Conservation (phyloP, 2,329 filamentous ascomycete species). For the Cytospora chrysosperma region DNA sequence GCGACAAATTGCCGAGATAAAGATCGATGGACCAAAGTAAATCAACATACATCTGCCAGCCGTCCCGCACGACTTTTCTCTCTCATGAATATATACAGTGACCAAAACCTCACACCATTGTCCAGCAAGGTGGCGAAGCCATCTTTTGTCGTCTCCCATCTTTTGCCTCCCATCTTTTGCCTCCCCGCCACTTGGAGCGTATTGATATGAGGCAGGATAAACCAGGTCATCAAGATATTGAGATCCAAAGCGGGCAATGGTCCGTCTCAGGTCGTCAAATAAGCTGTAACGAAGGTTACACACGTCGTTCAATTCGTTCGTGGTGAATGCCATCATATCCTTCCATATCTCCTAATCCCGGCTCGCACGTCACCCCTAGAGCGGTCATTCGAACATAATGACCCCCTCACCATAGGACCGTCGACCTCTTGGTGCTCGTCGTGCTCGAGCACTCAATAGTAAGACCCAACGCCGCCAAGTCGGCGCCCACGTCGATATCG, state of each 20-base stretch:
- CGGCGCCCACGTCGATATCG: conserved; percentile 49
- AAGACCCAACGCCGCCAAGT: conserved; percentile 33
- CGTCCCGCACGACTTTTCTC: neutral
- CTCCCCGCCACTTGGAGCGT: too few species aligned
- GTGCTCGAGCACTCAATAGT: conserved; percentile 19
- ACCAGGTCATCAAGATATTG: conserved; percentile 43
- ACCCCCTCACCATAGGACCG: neutral
- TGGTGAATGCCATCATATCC: too few species aligned
- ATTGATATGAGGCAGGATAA: neutral
- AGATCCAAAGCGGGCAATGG: conserved; percentile 45
- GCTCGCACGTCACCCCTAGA: neutral
- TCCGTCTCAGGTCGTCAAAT: neutral
- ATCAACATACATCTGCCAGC: neutral
- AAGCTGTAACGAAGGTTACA: neutral
- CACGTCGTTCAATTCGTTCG: neutral
- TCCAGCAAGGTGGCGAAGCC: neutral
- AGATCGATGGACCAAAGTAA: neutral
- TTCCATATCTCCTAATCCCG: too few species aligned
- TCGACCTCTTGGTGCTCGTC: neutral
- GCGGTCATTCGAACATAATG: too few species aligned
- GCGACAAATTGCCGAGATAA: neutral
- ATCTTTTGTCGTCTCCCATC: neutral
- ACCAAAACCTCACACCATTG: neutral
- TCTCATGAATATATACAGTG: neutral
- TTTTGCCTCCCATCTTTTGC: too few species aligned